A percentile compares a stretch with the other conserved stretches of the same genome.
These are phyloP conservation scores for Zoysia matrella DNA, from an alignment of 202 grass and related monocot species.

Conservation along the genomic window DNA sequence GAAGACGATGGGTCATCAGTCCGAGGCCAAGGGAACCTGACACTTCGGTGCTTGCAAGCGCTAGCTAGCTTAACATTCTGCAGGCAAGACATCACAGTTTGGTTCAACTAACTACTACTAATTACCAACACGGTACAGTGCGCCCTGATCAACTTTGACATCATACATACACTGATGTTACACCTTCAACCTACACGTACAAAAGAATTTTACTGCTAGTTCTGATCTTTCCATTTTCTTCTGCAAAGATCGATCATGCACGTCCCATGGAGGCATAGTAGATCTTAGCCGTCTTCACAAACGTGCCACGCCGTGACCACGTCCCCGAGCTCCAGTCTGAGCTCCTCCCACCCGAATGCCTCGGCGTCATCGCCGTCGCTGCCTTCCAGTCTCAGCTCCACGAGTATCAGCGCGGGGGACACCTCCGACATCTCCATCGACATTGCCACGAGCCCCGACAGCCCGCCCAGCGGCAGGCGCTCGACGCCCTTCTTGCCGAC, in stretches of 20 bases:
- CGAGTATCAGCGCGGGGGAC: slow-evolving; percentile 58
- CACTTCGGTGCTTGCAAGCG: no score
- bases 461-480: slow-evolving; percentile 29
- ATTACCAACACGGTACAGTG: no score
- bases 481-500: slow-evolving; percentile 55
- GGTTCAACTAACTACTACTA: no score
- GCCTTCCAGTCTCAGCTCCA: slow-evolving; percentile 68
- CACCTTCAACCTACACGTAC: not conserved
- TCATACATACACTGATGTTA: not conserved
- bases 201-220: slow-evolving; percentile 15
- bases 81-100: no score
- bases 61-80: no score
- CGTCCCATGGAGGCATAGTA: not conserved
- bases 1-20: not conserved
- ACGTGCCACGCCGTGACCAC: slow-evolving; percentile 73
- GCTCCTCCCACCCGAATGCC: slow-evolving; percentile 71
- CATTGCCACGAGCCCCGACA: slow-evolving; percentile 60
- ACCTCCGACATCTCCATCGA: slow-evolving; percentile 75
- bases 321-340: slow-evolving; percentile 74
- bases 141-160: not conserved
- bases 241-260: not conserved
- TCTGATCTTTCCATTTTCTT: slow-evolving; percentile 1
- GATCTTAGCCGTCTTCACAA: slow-evolving; percentile 34
- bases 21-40: not conserved
- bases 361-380: slow-evolving; percentile 45